phyloP scores from a whole-genome alignment of 2,329 filamentous ascomycete genomes.

The Alternaria arborescens region DNA sequence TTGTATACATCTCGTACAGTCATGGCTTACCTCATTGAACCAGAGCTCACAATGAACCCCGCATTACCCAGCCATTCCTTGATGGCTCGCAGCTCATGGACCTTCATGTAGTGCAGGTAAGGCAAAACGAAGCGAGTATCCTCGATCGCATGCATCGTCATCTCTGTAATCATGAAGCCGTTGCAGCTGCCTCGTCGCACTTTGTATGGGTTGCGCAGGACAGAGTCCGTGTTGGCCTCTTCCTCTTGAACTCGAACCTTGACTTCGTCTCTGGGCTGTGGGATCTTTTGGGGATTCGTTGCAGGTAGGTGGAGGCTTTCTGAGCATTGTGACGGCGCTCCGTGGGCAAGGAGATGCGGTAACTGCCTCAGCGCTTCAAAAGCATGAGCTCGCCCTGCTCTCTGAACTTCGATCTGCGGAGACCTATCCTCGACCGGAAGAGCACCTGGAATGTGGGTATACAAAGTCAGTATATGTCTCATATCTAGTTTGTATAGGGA shows the following conservation, averaged over 20 bases:
- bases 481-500: too few species aligned
- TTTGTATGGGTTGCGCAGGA: conserved; percentile 25
- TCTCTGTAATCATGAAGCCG: conserved; percentile 25
- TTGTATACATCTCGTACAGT: background rate
- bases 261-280: conserved; percentile 21
- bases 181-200: conserved; percentile 31
- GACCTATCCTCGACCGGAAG: background rate
- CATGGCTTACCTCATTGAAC: conserved; percentile 17
- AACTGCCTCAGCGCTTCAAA: background rate
- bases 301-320: background rate
- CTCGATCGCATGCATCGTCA: conserved; percentile 30
- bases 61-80: conserved; percentile 29
- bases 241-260: conserved; percentile 26
- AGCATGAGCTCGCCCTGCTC: conserved; percentile 2
- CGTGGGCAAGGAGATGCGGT: background rate
- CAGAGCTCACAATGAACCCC: conserved; percentile 22
- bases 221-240: conserved; percentile 13
- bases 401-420: background rate
- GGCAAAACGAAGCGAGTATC: conserved; percentile 30
- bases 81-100: conserved; percentile 35
- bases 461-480: too few species aligned
- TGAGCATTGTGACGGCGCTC: background rate
- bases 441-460: background rate
- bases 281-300: conserved; percentile 11
- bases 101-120: conserved; percentile 34